These are phyloP conservation scores for Sungouiozyma ichnusensis DNA, from an alignment of 805 yeast species.

Conservation along the genomic window DNA sequence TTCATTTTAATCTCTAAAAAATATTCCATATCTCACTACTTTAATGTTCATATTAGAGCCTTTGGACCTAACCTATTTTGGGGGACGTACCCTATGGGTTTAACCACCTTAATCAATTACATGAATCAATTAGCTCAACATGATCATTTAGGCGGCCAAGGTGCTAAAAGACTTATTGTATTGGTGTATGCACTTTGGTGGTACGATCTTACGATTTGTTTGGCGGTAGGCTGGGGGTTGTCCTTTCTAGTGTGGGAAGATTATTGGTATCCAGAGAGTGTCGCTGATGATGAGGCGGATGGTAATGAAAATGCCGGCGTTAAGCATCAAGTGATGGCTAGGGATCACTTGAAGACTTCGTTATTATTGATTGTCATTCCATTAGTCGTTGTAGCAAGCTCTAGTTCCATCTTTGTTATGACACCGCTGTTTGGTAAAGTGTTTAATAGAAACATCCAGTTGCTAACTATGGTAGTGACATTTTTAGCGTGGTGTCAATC, in stretches of 20 bases:
- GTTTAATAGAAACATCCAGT: conserved; percentile 31
- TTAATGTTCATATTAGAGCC: conserved; percentile 27
- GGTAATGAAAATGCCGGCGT: background rate
- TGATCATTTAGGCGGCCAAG: conserved; percentile 2
- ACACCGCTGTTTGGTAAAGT: conserved; percentile 34
- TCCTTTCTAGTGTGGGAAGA: conserved; percentile 39
- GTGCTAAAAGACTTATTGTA: conserved; percentile 33
- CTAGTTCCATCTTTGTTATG: conserved; percentile 46
- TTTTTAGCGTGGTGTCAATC: conserved; percentile 64
- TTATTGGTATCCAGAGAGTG: conserved; percentile 20
- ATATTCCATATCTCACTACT: conserved; percentile 15
- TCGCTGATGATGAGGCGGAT: conserved; percentile 5
- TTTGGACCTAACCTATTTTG: conserved; percentile 48
- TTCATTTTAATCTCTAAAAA: conserved; percentile 24
- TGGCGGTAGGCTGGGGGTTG: conserved; percentile 52
- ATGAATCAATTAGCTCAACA: conserved; percentile 36
- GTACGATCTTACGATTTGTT: conserved; percentile 45
- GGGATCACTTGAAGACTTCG: conserved; percentile 41
- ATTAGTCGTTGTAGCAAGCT: conserved; percentile 61
- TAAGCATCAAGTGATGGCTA: conserved; percentile 16
- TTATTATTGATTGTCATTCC: conserved; percentile 71
- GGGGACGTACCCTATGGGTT: conserved; percentile 80
- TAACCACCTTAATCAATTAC: conserved; percentile 52
- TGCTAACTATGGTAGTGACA: conserved; percentile 44
- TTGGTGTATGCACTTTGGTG: conserved; percentile 63